Percentiles rank a stretch among this genome's conserved stretches.
phyloP scores from a whole-genome alignment of 371 early-diverging fungal species.

The Circinella minor region DNA sequence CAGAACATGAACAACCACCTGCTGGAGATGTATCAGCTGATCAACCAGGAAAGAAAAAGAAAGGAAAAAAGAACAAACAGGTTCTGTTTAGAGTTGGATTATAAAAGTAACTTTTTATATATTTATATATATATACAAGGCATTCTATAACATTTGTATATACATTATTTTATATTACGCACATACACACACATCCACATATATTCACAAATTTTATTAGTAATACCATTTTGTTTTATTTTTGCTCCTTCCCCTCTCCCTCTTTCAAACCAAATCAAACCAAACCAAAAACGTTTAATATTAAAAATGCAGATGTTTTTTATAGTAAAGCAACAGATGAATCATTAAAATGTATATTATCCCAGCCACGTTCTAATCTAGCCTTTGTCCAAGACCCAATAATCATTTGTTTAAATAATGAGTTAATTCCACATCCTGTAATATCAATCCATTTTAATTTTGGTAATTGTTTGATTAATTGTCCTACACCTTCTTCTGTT shows the following conservation, averaged over 20 bases:
- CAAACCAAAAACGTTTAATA: neutral
- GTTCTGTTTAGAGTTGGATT: conserved; percentile 64
- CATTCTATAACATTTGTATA: no score
- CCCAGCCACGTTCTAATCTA: conserved; percentile 24
- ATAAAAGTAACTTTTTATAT: conserved; percentile 25
- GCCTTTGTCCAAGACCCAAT: conserved; percentile 26
- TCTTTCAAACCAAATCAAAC: no score
- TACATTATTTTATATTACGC: no score
- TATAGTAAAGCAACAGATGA: conserved; percentile 31
- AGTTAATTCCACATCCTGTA: conserved; percentile 41
- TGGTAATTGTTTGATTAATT: conserved; percentile 19
- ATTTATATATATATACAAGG: neutral
- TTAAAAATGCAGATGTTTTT: neutral
- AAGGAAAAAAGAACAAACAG: conserved; percentile 63
- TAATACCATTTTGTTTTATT: no score
- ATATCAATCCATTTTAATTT: conserved; percentile 40
- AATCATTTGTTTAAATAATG: conserved; percentile 33
- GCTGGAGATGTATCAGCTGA: neutral
- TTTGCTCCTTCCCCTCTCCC: no score
- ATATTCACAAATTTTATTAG: no score
- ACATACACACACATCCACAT: no score
- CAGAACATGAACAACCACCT: neutral
- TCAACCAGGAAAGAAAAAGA: conserved; percentile 40
- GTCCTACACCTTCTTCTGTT: conserved; percentile 33
- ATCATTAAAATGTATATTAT: conserved; percentile 30